Evolutionary conservation across 208 protist genomes (phyloP).

Genomic region (Trypanosoma caninum): DNA sequence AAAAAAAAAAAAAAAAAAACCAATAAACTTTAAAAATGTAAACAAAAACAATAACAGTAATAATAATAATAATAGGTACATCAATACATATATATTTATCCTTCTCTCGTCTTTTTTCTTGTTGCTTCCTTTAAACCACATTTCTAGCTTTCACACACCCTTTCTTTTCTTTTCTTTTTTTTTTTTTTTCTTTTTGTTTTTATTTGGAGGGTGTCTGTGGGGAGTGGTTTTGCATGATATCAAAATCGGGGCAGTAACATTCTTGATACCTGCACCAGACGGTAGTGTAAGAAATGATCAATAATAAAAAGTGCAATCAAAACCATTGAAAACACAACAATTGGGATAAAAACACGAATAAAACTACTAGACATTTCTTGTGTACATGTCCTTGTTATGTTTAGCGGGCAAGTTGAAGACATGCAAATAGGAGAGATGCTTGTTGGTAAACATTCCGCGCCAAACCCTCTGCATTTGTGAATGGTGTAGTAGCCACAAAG

Average conservation of each 20-base stretch:
- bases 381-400: slow-evolving; percentile 4
- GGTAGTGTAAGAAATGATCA: slow-evolving; percentile 35
- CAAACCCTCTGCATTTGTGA: slow-evolving; percentile 47
- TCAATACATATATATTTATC: background rate
- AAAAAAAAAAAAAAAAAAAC: slow-evolving; percentile 10
- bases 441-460: slow-evolving; percentile 16
- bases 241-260: slow-evolving; percentile 12
- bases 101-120: background rate
- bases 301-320: slow-evolving; percentile 22
- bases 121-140: too few species aligned
- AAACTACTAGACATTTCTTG: slow-evolving; percentile 1
- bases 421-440: slow-evolving; percentile 12
- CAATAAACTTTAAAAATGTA: slow-evolving; percentile 12
- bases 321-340: slow-evolving; percentile 24
- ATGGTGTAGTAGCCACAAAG: slow-evolving; percentile 28
- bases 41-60: background rate
- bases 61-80: background rate
- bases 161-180: slow-evolving; percentile 1
- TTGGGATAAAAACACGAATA: slow-evolving; percentile 28
- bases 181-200: too few species aligned
- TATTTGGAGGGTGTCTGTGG: too few species aligned
- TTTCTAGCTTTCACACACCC: background rate
- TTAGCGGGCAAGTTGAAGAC: background rate
- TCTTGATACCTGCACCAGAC: slow-evolving; percentile 24
- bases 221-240: too few species aligned